Conservation (phyloP, 805 yeast species). For the Vanderwaltozyma tropicalis region DNA sequence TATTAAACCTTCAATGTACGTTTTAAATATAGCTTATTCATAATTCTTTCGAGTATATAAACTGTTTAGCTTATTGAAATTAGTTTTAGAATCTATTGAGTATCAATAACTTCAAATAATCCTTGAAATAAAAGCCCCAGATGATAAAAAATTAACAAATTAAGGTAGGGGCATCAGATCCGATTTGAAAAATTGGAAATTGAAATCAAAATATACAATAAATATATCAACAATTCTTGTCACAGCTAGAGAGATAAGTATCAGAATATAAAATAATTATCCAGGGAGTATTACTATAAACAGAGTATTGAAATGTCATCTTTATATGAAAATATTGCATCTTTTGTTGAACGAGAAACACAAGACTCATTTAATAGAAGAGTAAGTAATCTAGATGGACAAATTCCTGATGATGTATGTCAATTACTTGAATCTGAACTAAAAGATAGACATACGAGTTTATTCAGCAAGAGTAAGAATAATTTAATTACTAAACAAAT, state of each 20-base stretch:
- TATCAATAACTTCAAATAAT: too few species aligned
- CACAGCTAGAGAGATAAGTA: background rate
- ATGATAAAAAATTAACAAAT: too few species aligned
- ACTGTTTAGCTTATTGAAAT: too few species aligned
- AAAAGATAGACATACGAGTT: constrained; percentile 1
- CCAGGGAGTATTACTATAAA: background rate
- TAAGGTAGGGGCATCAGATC: too few species aligned
- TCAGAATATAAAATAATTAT: background rate
- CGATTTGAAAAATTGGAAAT: too few species aligned
- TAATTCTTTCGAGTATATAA: too few species aligned
- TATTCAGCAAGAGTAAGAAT: constrained; percentile 3
- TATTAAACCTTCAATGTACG: too few species aligned
- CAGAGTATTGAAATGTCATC: background rate
- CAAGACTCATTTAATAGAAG: background rate
- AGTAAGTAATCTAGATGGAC: constrained; percentile 4
- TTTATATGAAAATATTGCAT: background rate
- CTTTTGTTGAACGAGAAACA: background rate
- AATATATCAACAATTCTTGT: background rate
- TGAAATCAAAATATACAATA: too few species aligned
- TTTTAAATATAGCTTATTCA: too few species aligned
- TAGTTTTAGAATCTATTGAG: too few species aligned
- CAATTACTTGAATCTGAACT: constrained; percentile 5
- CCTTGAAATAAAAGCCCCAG: too few species aligned
- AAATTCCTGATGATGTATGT: constrained; percentile 7
- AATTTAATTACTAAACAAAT: constrained; percentile 14